A percentile compares a stretch with the other conserved stretches of the same genome.
Evolutionary conservation across 2,329 filamentous ascomycete species (phyloP).

Genomic region (Dactylellina haptotyla): DNA sequence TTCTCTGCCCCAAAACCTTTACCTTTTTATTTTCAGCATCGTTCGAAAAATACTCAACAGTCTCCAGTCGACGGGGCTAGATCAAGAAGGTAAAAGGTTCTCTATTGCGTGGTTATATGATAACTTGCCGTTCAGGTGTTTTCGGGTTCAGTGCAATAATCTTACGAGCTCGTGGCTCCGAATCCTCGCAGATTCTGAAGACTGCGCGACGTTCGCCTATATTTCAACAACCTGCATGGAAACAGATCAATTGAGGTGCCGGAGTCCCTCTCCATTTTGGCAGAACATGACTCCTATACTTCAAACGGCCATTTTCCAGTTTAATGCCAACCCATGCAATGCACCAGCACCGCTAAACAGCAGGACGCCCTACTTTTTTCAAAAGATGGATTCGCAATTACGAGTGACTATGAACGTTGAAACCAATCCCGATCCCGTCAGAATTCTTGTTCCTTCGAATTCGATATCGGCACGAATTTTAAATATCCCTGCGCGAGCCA

Average conservation of each 20-base stretch:
- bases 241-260: neutral
- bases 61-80: constrained; percentile 7
- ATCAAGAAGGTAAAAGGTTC: constrained; percentile 1
- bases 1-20: neutral
- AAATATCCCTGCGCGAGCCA: too few species aligned
- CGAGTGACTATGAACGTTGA: constrained; percentile 1
- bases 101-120: constrained; percentile 12
- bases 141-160: constrained; percentile 7
- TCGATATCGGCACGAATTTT: too few species aligned
- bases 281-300: constrained; percentile 5
- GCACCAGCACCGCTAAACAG: neutral
- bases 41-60: neutral
- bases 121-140: neutral
- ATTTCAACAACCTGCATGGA: constrained; percentile 9
- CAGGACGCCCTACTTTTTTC: constrained; percentile 9
- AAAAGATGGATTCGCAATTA: constrained; percentile 14
- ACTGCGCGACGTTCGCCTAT: constrained; percentile 27
- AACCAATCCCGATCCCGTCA: too few species aligned
- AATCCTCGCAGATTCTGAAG: constrained; percentile 17
- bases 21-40: neutral
- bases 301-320: constrained; percentile 12
- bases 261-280: constrained; percentile 4
- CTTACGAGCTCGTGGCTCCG: constrained; percentile 9
- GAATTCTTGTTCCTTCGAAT: too few species aligned
- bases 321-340: constrained; percentile 9